Evolutionary conservation across 768 basidiomycete species (phyloP).

Genomic region (Xanthoconium stramineum): DNA sequence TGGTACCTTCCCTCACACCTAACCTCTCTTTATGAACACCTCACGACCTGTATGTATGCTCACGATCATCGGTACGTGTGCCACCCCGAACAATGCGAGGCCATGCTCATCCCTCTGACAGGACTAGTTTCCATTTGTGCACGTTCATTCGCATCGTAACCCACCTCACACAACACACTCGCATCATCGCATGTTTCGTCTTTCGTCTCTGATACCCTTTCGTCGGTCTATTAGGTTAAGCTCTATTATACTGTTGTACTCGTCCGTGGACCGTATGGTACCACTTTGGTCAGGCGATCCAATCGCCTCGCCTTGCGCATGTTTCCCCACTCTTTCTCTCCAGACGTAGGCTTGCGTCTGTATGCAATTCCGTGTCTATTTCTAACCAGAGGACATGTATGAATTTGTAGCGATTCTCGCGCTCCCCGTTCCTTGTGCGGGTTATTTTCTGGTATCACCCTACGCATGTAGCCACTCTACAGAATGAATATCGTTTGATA

Average conservation of each 20-base stretch:
- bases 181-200: conserved; percentile 15
- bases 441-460: background rate
- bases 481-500: background rate
- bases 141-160: conserved; percentile 19
- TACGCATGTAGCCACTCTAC: background rate
- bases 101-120: conserved; percentile 3
- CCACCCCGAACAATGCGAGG: background rate
- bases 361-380: background rate
- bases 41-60: conserved; percentile 10
- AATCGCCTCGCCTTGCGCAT: background rate
- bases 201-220: conserved; percentile 7
- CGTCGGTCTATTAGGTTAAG: conserved; percentile 4
- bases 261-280: background rate
- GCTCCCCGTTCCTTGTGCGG: background rate
- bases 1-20: conserved; percentile 11
- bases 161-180: conserved; percentile 9
- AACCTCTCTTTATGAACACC: conserved; percentile 8
- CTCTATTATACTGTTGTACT: conserved; percentile 1
- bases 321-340: background rate
- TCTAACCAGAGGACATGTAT: conserved; percentile 2
- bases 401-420: background rate
- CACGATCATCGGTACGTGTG: conserved; percentile 17
- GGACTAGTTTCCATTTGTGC: conserved; percentile 23
- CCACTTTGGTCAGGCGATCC: background rate
- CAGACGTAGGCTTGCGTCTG: background rate